Conservation (phyloP, 768 basidiomycete genomes). For the Termitomyces heimii region DNA sequence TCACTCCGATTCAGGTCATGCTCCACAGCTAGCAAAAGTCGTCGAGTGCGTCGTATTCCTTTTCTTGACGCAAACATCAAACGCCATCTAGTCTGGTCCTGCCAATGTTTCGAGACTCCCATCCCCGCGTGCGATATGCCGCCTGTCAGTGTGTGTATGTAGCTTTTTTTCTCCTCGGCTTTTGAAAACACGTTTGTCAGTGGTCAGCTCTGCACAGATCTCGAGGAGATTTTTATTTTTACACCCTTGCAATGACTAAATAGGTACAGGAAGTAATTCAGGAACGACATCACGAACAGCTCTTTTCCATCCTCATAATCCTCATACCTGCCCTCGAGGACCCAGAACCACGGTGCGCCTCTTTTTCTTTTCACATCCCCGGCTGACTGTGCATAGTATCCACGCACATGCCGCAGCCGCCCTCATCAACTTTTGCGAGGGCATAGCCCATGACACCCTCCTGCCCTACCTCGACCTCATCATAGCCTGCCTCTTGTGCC, state of each 20-base stretch:
- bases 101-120: constrained; percentile 72
- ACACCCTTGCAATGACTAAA: too few species aligned
- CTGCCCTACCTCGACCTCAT: constrained; percentile 76
- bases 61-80: not conserved
- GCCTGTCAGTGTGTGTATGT: constrained; percentile 86
- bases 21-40: constrained; percentile 78
- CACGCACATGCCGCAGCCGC: constrained; percentile 86
- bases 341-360: constrained; percentile 58
- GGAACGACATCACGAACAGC: constrained; percentile 56
- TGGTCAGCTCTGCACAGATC: constrained; percentile 85
- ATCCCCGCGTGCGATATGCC: constrained; percentile 71
- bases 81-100: constrained; percentile 36
- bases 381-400: constrained; percentile 44
- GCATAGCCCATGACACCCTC: constrained; percentile 67
- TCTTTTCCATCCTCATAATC: constrained; percentile 64
- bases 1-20: constrained; percentile 43
- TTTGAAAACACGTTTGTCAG: constrained; percentile 26
- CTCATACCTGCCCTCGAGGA: constrained; percentile 72
- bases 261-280: constrained; percentile 75
- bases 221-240: constrained; percentile 57
- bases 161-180: not conserved
- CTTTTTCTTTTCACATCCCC: not conserved
- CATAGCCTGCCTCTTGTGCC: constrained; percentile 52
- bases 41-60: constrained; percentile 50
- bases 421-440: constrained; percentile 88